Conservation (phyloP, 176 grass and related monocot species). For the Dendrocalamus sinicus region DNA sequence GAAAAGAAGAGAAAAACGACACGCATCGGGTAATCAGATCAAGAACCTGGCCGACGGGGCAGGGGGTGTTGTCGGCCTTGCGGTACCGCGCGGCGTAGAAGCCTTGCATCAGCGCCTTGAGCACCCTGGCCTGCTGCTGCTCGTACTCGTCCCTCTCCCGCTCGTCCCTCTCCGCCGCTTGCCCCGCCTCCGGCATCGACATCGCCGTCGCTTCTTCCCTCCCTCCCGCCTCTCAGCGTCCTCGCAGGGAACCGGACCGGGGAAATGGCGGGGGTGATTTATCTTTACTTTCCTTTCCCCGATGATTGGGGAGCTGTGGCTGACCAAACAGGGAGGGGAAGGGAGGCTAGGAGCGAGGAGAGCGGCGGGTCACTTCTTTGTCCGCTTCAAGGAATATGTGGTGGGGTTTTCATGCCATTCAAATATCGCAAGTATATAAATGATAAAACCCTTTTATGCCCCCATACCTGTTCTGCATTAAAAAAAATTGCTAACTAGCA, state of each 20-base stretch:
- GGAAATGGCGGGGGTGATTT: neutral
- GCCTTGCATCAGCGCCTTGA: constrained; percentile 57
- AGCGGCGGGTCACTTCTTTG: neutral
- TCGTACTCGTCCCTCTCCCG: constrained; percentile 38
- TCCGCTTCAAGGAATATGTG: neutral
- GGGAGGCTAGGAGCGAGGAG: neutral
- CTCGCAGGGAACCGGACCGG: constrained; percentile 7
- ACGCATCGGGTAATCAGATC: neutral
- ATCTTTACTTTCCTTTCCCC: neutral
- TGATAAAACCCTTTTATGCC: no score
- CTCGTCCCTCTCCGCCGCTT: constrained; percentile 42
- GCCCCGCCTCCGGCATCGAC: constrained; percentile 47
- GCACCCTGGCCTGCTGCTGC: constrained; percentile 47
- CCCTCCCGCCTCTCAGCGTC: neutral
- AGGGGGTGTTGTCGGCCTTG: constrained; percentile 62
- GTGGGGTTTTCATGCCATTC: neutral
- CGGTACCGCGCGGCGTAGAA: constrained; percentile 56
- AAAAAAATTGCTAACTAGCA: no score
- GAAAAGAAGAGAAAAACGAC: neutral
- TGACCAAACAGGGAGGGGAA: neutral
- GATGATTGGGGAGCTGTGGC: constrained; percentile 1
- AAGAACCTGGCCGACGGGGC: constrained; percentile 59
- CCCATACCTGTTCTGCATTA: no score
- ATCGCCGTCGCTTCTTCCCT: constrained; percentile 13
- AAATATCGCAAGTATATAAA: no score